phyloP scores from a whole-genome alignment of 306 rosid genomes.

The Fragaria vesca region DNA sequence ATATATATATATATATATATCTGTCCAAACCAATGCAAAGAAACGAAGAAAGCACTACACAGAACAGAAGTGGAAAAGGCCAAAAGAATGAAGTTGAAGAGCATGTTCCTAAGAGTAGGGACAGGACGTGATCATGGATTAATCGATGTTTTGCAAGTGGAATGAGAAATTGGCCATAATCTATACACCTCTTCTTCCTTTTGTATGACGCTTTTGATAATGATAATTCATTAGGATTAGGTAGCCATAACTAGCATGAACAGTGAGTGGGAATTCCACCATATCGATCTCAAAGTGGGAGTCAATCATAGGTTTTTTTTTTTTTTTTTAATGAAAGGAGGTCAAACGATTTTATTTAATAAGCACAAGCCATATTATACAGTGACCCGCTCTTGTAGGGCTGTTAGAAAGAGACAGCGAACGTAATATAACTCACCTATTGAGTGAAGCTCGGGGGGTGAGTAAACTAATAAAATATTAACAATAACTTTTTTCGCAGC shows the following conservation, averaged over 20 bases:
- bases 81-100: not conserved
- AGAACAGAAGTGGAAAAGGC: not conserved
- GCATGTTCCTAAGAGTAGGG: constrained; percentile 17
- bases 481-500: no score
- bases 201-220: not conserved
- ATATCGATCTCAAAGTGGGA: constrained; percentile 25
- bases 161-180: constrained; percentile 23
- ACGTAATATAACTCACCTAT: no score
- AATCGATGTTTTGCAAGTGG: constrained; percentile 33
- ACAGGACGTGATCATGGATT: constrained; percentile 26
- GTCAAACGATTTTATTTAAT: no score
- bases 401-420: no score
- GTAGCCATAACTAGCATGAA: constrained; percentile 13
- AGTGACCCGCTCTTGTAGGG: no score
- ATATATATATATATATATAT: no score
- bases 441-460: no score
- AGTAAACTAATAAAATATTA: no score
- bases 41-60: no score
- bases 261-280: constrained; percentile 59
- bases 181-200: not conserved
- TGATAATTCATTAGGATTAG: constrained; percentile 7
- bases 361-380: no score
- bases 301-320: constrained; percentile 28
- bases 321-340: no score
- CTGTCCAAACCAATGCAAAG: no score